Evolutionary conservation across 495 filamentous ascomycete species (phyloP).

Genomic region (Talaromyces proteolyticus): DNA sequence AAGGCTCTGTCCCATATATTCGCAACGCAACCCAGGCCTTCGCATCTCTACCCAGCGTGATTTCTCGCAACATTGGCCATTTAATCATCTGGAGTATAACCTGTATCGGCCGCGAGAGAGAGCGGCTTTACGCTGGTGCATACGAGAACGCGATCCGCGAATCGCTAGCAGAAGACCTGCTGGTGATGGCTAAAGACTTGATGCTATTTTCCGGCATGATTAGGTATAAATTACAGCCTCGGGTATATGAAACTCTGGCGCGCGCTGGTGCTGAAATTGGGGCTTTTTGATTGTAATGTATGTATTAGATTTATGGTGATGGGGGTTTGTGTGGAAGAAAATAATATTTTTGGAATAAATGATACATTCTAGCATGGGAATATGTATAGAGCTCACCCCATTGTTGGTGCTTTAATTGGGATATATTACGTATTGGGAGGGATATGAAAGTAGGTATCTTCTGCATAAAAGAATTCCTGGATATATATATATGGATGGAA

Average conservation of each 20-base stretch:
- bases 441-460: too few species aligned
- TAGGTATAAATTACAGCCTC: constrained; percentile 72
- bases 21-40: constrained; percentile 72
- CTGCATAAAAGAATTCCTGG: too few species aligned
- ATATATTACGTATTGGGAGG: too few species aligned
- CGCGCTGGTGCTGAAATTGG: constrained; percentile 67
- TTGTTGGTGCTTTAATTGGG: too few species aligned
- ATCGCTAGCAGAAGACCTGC: constrained; percentile 62
- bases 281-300: constrained; percentile 32
- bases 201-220: constrained; percentile 94
- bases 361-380: too few species aligned
- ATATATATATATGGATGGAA: too few species aligned
- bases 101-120: constrained; percentile 71
- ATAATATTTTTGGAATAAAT: too few species aligned
- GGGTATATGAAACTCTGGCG: constrained; percentile 77
- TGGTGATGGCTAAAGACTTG: constrained; percentile 74
- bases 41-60: constrained; percentile 61
- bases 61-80: constrained; percentile 81
- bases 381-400: too few species aligned
- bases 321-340: not conserved
- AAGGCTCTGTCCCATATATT: constrained; percentile 65
- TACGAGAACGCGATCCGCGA: constrained; percentile 72
- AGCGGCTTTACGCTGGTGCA: constrained; percentile 52
- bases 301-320: not conserved
- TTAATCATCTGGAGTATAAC: constrained; percentile 89